phyloP scores from a whole-genome alignment of 1,284 basidiomycete species.

The Melampsora larici-populina region DNA sequence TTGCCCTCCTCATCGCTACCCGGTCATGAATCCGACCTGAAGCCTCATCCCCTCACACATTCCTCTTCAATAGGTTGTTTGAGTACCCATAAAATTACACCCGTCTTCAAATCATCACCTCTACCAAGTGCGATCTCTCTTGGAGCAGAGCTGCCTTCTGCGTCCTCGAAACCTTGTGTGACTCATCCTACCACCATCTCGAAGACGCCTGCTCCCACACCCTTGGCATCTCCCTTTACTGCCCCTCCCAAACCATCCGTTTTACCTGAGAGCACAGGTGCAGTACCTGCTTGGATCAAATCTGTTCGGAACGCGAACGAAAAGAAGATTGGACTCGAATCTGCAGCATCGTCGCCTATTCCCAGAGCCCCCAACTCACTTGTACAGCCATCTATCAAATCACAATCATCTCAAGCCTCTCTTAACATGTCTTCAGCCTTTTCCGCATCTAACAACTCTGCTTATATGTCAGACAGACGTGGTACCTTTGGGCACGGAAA shows the following conservation, averaged over 20 bases:
- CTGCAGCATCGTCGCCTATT: too few relatives aligned
- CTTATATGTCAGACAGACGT: too few relatives aligned
- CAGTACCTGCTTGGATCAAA: conserved; percentile 40
- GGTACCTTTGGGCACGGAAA: background rate
- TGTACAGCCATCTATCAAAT: background rate
- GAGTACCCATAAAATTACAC: too few relatives aligned
- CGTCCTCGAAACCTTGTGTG: conserved; percentile 4
- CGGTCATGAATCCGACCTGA: background rate
- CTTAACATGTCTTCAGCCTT: background rate
- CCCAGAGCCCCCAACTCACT: background rate
- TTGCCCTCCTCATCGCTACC: background rate
- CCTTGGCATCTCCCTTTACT: background rate
- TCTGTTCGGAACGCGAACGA: conserved; percentile 34
- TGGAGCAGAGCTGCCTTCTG: background rate
- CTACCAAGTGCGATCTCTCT: conserved; percentile 7
- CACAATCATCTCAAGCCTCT: background rate
- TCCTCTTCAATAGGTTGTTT: background rate
- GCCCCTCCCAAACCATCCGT: conserved; percentile 6
- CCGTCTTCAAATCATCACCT: background rate
- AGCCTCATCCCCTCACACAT: background rate
- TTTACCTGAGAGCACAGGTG: conserved; percentile 11
- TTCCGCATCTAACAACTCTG: too few relatives aligned
- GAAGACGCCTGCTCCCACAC: background rate
- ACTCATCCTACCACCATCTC: conserved; percentile 12
- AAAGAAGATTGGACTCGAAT: background rate